phyloP scores from a whole-genome alignment of 345 rosid genomes.

The Lenwebbia sp. region DNA sequence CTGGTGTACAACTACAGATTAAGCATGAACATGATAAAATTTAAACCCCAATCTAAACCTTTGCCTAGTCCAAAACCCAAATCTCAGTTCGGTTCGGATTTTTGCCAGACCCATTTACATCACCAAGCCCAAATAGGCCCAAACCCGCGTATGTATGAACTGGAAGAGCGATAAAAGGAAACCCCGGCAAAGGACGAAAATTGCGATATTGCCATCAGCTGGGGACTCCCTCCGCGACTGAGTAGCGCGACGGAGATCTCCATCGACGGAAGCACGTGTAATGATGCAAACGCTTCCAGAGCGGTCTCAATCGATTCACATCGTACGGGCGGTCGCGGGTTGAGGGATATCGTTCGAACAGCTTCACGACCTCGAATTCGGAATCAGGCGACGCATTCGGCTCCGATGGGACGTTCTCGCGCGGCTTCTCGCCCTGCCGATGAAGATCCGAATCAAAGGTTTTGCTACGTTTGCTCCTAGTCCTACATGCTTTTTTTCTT shows the following conservation, averaged over 20 bases:
- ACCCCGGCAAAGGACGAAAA: background rate
- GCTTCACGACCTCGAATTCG: background rate
- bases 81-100: background rate
- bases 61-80: background rate
- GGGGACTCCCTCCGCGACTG: background rate
- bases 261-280: background rate
- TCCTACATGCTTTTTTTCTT: no score
- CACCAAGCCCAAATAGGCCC: background rate
- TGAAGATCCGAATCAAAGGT: constrained; percentile 12
- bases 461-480: background rate
- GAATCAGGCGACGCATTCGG: background rate
- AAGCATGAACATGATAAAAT: background rate
- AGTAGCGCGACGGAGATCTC: background rate
- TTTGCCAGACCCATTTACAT: background rate
- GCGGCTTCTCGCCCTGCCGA: constrained; percentile 5
- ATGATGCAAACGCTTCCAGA: background rate
- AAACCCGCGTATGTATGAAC: background rate
- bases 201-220: background rate
- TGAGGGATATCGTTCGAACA: background rate
- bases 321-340: background rate
- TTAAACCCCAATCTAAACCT: background rate
- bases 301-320: background rate
- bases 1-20: background rate
- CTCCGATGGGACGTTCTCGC: constrained; percentile 25
- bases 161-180: background rate